These are phyloP conservation scores for Emericellopsis atlantica DNA, from an alignment of 2,329 filamentous ascomycete genomes.

Conservation along the genomic window DNA sequence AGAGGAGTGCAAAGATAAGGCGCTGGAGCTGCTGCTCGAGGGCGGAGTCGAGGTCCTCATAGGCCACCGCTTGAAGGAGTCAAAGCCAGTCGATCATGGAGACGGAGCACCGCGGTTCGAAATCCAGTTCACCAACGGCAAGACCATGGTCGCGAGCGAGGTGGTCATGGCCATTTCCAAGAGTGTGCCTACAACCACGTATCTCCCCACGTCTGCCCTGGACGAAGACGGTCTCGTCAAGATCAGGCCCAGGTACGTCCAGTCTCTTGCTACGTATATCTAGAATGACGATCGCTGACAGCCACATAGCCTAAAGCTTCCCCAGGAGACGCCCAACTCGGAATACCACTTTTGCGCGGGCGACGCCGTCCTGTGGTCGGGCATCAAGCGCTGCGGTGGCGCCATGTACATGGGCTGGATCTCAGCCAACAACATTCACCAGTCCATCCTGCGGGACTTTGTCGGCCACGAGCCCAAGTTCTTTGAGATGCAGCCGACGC, in stretches of 20 bases:
- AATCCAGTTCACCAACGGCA: slow-evolving; percentile 47
- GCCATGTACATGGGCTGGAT: slow-evolving; percentile 64
- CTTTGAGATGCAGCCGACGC: slow-evolving; percentile 36
- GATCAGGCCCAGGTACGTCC: slow-evolving; percentile 39
- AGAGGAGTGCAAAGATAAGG: slow-evolving; percentile 52
- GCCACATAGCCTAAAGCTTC: slow-evolving; percentile 37
- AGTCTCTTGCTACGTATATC: background rate
- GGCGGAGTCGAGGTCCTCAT: slow-evolving; percentile 54
- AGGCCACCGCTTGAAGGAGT: slow-evolving; percentile 40
- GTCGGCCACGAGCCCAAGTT: slow-evolving; percentile 26
- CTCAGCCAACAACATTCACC: slow-evolving; percentile 54
- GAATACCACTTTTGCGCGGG: slow-evolving; percentile 55
- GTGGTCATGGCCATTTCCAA: slow-evolving; percentile 60
- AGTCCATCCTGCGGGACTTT: slow-evolving; percentile 37
- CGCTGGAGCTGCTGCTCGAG: slow-evolving; percentile 44
- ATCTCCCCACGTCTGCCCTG: slow-evolving; percentile 45
- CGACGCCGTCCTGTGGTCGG: slow-evolving; percentile 59
- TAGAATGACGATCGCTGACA: background rate
- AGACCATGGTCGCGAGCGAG: slow-evolving; percentile 45
- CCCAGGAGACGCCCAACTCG: slow-evolving; percentile 37
- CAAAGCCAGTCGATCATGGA: slow-evolving; percentile 28
- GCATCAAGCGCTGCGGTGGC: slow-evolving; percentile 67
- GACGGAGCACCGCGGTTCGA: slow-evolving; percentile 28
- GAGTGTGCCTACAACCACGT: slow-evolving; percentile 47
- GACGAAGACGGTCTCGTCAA: slow-evolving; percentile 54